phyloP scores from a whole-genome alignment of 306 rosid species.

The Argentina anserina region DNA sequence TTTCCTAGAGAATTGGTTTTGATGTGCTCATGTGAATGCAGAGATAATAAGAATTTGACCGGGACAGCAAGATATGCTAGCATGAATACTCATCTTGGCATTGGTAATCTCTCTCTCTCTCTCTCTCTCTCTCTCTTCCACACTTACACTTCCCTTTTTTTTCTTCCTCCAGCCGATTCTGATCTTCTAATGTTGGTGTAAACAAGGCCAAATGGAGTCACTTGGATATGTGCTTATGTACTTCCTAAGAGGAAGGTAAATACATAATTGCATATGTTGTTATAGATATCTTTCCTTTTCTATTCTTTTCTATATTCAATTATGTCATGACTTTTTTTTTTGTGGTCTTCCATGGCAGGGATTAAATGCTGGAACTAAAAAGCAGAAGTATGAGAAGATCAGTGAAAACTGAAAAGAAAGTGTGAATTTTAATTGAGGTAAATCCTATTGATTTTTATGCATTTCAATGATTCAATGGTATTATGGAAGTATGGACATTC shows the following conservation, averaged over 20 bases:
- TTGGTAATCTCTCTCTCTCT: slow-evolving; percentile 53
- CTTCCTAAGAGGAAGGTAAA: slow-evolving; percentile 89
- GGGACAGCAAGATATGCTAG: slow-evolving; percentile 99
- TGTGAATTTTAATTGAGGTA: slow-evolving; percentile 91
- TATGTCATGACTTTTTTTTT: slow-evolving; percentile 32
- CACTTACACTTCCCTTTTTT: neutral
- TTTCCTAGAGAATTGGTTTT: slow-evolving; percentile 3
- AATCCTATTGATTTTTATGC: neutral
- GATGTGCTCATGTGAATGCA: slow-evolving; percentile 41
- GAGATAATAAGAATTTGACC: slow-evolving; percentile 95
- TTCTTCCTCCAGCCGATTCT: neutral
- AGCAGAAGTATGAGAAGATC: slow-evolving; percentile 96
- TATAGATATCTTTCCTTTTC: slow-evolving; percentile 10
- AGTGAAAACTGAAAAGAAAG: slow-evolving; percentile 99
- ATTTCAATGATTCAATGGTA: slow-evolving; percentile 7
- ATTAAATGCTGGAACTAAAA: slow-evolving; percentile 92
- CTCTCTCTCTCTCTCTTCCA: no score
- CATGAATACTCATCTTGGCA: slow-evolving; percentile 98
- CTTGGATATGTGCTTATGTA: slow-evolving; percentile 97
- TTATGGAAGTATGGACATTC: slow-evolving; percentile 20
- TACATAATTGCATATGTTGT: slow-evolving; percentile 6
- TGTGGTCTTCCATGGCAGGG: slow-evolving; percentile 99
- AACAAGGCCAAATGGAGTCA: slow-evolving; percentile 97
- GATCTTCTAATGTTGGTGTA: slow-evolving; percentile 21
- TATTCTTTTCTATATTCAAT: slow-evolving; percentile 12